Conservation (phyloP, 345 rosid species). For the Odontarrhena argentea region DNA sequence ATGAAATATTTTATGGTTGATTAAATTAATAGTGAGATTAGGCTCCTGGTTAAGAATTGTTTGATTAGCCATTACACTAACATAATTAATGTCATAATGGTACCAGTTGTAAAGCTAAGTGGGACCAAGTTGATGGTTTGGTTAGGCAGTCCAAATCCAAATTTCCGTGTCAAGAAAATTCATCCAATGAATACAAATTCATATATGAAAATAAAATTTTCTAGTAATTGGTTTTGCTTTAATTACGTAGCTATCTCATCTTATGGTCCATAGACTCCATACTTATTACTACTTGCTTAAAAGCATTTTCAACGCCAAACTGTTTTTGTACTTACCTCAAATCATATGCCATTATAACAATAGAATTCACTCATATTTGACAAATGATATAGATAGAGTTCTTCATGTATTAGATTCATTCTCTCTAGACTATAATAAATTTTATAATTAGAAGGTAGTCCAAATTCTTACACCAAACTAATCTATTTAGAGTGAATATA, state of each 20-base stretch:
- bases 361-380: neutral
- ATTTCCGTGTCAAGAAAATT: conserved; percentile 35
- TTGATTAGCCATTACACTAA: conserved; percentile 24
- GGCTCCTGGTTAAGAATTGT: conserved; percentile 29
- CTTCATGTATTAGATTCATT: conserved; percentile 1
- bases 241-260: conserved; percentile 25
- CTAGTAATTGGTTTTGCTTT: conserved; percentile 19
- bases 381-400: neutral
- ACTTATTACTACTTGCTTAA: conserved; percentile 1
- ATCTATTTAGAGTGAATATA: too few species aligned
- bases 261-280: conserved; percentile 22
- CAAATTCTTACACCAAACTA: too few species aligned
- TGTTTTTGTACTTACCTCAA: conserved; percentile 22
- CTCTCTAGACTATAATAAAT: neutral
- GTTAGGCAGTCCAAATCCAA: conserved; percentile 43
- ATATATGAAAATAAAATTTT: neutral
- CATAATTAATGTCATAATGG: conserved; percentile 4
- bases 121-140: conserved; percentile 39
- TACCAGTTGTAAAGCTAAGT: conserved; percentile 31
- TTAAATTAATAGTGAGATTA: conserved; percentile 31
- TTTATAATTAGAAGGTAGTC: too few species aligned
- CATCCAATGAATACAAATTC: conserved; percentile 32
- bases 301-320: conserved; percentile 15
- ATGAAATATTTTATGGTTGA: conserved; percentile 15
- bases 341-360: conserved; percentile 6